phyloP scores from a whole-genome alignment of 2,329 filamentous ascomycete genomes.

The Nannizziopsis arthrosporioides region DNA sequence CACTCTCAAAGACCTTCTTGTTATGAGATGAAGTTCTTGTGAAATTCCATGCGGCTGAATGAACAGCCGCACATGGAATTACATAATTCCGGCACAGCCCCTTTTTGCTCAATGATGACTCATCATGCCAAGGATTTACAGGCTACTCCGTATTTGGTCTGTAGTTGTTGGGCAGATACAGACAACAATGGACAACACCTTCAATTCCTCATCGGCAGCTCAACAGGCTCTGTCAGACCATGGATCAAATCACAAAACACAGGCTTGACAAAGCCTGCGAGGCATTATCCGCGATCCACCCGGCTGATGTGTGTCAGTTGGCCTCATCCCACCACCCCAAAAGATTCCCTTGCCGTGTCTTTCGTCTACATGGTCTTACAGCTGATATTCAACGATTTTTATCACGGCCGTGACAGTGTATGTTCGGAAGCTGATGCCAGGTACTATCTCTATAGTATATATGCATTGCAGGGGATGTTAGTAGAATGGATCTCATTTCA shows the following conservation, averaged over 20 bases:
- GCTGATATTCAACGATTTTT: conserved; percentile 11
- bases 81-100: too few relatives aligned
- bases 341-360: conserved; percentile 1
- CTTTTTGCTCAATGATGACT: too few relatives aligned
- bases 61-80: too few relatives aligned
- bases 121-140: too few relatives aligned
- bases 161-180: too few relatives aligned
- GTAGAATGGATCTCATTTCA: conserved; percentile 12
- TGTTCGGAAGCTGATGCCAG: conserved; percentile 11
- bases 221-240: too few relatives aligned
- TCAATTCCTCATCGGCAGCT: too few relatives aligned
- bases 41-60: too few relatives aligned
- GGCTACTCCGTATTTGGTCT: too few relatives aligned
- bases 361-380: conserved; percentile 1
- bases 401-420: conserved; percentile 6
- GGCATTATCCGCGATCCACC: conserved; percentile 6
- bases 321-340: conserved; percentile 8
- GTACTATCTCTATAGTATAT: conserved; percentile 12
- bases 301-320: conserved; percentile 4
- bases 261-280: conserved; percentile 1
- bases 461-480: conserved; percentile 3
- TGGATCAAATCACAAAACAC: conserved; percentile 11
- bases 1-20: too few relatives aligned
- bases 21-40: too few relatives aligned
- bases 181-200: too few relatives aligned